Percentiles rank a stretch among this genome's conserved stretches.
phyloP scores from a whole-genome alignment of 345 rosid genomes.

The Arabis hirsuta region DNA sequence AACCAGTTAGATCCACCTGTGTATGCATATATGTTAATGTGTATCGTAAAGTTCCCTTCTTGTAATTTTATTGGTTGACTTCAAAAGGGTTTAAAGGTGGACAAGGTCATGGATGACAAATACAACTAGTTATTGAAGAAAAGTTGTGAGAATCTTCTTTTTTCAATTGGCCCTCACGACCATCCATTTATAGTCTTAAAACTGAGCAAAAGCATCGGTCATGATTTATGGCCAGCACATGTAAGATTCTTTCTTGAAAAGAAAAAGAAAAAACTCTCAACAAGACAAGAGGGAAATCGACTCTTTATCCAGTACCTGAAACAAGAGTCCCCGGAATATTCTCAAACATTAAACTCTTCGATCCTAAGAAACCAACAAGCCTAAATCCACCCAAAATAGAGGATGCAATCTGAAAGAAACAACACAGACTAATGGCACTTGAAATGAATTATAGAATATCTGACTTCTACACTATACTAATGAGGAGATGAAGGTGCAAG shows the following conservation, averaged over 20 bases:
- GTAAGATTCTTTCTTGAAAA: slow-evolving; percentile 23
- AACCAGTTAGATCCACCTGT: slow-evolving; percentile 12
- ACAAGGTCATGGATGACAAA: slow-evolving; percentile 32
- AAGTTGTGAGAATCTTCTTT: slow-evolving; percentile 25
- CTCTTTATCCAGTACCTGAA: not conserved
- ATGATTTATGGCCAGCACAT: slow-evolving; percentile 29
- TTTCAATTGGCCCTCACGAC: slow-evolving; percentile 25
- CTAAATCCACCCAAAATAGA: not conserved
- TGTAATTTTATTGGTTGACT: slow-evolving; percentile 29
- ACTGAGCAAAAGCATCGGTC: slow-evolving; percentile 22
- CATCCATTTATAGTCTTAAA: slow-evolving; percentile 31
- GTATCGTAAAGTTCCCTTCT: slow-evolving; percentile 1
- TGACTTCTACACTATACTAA: not conserved
- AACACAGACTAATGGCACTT: not conserved
- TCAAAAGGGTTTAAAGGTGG: slow-evolving; percentile 16
- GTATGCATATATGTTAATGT: not conserved
- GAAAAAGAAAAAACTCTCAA: not conserved
- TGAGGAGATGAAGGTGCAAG: not conserved
- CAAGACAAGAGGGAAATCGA: slow-evolving; percentile 9
- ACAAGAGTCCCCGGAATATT: slow-evolving; percentile 1
- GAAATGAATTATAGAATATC: too few species aligned
- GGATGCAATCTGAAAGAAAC: not conserved
- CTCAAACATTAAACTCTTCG: not conserved
- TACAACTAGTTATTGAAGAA: slow-evolving; percentile 22
- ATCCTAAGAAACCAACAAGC: slow-evolving; percentile 2